A percentile compares a stretch with the other conserved stretches of the same genome.
Evolutionary conservation across 495 filamentous ascomycete species (phyloP).

Genomic region (Daldinia bambusicola): DNA sequence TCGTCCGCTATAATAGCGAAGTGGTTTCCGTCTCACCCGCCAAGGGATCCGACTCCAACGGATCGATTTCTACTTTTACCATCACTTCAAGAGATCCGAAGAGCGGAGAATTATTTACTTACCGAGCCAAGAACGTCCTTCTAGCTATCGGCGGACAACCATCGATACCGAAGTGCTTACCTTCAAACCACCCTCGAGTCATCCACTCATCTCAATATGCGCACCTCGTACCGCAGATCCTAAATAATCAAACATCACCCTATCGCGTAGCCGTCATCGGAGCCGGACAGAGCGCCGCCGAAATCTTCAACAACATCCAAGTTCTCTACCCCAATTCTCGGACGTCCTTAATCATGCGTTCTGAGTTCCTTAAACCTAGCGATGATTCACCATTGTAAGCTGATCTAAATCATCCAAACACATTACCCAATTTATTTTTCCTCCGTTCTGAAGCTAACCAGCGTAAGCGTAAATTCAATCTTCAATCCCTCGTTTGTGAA

Average conservation of each 20-base stretch:
- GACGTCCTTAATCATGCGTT: constrained; percentile 79
- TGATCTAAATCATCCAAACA: not conserved
- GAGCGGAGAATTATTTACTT: constrained; percentile 49
- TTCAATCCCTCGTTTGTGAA: constrained; percentile 90
- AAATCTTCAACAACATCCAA: constrained; percentile 92
- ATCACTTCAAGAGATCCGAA: constrained; percentile 55
- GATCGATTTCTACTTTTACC: constrained; percentile 59
- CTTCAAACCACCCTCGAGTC: constrained; percentile 69
- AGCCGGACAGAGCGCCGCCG: constrained; percentile 90
- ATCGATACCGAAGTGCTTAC: constrained; percentile 75
- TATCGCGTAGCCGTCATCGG: constrained; percentile 87
- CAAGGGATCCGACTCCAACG: constrained; percentile 49
- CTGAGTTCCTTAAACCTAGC: constrained; percentile 83
- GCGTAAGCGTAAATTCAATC: constrained; percentile 86
- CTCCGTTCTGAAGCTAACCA: constrained; percentile 25
- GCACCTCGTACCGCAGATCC: constrained; percentile 65
- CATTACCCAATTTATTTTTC: too few relatives aligned
- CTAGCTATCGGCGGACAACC: constrained; percentile 86
- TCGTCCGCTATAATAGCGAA: constrained; percentile 81
- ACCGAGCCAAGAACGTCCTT: constrained; percentile 79
- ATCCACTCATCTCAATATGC: constrained; percentile 93
- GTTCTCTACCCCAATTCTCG: constrained; percentile 82
- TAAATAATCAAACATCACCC: constrained; percentile 64
- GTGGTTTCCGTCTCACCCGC: constrained; percentile 69
- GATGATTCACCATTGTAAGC: constrained; percentile 96